Percentiles rank a stretch among this genome's conserved stretches.
Conservation (phyloP, 2,329 filamentous ascomycete genomes). For the Rhynchosporium graminicola region DNA sequence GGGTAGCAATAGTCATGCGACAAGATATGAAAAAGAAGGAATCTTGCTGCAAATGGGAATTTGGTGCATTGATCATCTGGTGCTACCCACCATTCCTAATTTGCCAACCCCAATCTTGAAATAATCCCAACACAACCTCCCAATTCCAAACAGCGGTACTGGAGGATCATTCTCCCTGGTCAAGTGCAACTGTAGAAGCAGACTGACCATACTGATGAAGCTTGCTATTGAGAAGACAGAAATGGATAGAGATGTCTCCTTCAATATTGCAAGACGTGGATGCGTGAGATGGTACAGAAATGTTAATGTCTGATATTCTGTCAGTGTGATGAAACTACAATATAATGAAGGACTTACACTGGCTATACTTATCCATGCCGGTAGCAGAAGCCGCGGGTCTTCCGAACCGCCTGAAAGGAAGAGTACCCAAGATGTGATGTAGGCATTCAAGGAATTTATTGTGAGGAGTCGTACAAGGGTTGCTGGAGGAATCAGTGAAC, state of each 20-base stretch:
- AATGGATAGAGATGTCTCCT: constrained; percentile 76
- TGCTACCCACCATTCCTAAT: constrained; percentile 26
- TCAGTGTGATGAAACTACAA: neutral
- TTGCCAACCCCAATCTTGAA: constrained; percentile 28
- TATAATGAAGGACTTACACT: constrained; percentile 53
- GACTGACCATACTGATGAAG: constrained; percentile 72
- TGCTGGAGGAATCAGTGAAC: constrained; percentile 45
- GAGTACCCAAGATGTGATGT: constrained; percentile 71
- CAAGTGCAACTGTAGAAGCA: constrained; percentile 65
- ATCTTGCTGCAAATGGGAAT: neutral
- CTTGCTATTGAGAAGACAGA: constrained; percentile 75
- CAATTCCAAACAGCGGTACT: constrained; percentile 36
- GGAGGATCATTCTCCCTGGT: constrained; percentile 38
- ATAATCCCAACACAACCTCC: constrained; percentile 31
- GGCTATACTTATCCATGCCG: constrained; percentile 77
- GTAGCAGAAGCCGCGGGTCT: constrained; percentile 70
- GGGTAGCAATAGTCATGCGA: no score
- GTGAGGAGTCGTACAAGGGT: constrained; percentile 78
- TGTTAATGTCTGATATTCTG: constrained; percentile 61
- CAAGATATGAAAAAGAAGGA: no score
- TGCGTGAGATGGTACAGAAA: constrained; percentile 76
- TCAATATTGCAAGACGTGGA: constrained; percentile 76
- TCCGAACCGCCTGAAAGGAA: constrained; percentile 69
- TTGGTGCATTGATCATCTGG: neutral
- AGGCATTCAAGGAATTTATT: constrained; percentile 73